These are phyloP conservation scores for Eucalyptus rudis DNA, from an alignment of 345 rosid species.

Conservation along the genomic window DNA sequence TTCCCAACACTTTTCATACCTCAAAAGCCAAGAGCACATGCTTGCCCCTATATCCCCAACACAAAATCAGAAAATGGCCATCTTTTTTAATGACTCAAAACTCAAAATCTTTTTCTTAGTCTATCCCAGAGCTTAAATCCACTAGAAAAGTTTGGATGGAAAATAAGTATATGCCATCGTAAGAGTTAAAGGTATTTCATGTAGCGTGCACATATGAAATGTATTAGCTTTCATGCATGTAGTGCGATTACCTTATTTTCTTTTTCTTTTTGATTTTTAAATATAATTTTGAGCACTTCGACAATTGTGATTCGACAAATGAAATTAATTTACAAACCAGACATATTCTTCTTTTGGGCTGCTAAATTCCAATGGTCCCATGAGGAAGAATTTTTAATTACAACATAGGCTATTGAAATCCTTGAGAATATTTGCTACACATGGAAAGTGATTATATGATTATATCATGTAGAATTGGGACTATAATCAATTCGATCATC, in stretches of 20 bases:
- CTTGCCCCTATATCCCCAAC: not conserved
- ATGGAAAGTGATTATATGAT: not conserved
- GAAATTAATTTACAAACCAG: not conserved
- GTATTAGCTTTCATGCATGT: not conserved
- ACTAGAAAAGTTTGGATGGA: not conserved
- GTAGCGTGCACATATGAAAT: not conserved
- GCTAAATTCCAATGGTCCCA: not conserved
- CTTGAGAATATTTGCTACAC: not conserved
- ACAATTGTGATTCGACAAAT: not conserved
- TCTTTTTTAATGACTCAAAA: too few species aligned
- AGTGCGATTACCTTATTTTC: not conserved
- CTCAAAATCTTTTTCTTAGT: too few species aligned
- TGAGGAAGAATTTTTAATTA: not conserved
- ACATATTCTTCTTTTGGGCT: not conserved
- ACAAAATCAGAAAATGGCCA: not conserved
- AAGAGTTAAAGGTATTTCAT: not conserved
- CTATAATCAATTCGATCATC: not conserved
- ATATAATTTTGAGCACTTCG: not conserved
- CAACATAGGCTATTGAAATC: not conserved
- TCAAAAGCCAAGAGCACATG: not conserved
- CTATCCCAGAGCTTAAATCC: not conserved
- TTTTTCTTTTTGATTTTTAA: not conserved
- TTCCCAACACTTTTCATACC: not conserved
- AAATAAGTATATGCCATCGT: not conserved
- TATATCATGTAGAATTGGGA: not conserved